Percentiles rank a stretch among this genome's conserved stretches.
phyloP scores from a whole-genome alignment of 106 monocot species.

The Dendrobium catenatum region DNA sequence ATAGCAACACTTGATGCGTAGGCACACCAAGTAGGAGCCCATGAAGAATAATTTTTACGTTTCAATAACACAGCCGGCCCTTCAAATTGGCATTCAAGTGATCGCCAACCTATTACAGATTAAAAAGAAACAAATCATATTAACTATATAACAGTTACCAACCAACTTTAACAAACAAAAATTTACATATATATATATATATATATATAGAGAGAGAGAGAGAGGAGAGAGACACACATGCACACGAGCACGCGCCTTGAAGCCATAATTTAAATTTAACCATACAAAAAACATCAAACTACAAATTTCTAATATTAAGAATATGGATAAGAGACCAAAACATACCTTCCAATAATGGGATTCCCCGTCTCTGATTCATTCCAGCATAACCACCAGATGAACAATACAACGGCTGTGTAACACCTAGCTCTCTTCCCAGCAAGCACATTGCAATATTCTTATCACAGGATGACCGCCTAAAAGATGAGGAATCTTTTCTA shows the following conservation, averaged over 20 bases:
- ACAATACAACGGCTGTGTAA: constrained; percentile 31
- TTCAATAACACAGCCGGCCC: constrained; percentile 45
- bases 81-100: constrained; percentile 61
- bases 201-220: too few species aligned
- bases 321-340: background rate
- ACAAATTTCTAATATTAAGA: background rate
- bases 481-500: constrained; percentile 11
- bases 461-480: background rate
- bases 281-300: background rate
- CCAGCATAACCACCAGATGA: constrained; percentile 32
- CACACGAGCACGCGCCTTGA: background rate
- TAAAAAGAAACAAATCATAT: background rate
- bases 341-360: constrained; percentile 54
- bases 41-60: constrained; percentile 52
- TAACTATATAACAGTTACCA: constrained; percentile 7
- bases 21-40: constrained; percentile 78
- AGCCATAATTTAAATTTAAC: background rate
- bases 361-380: constrained; percentile 49
- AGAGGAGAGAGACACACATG: background rate
- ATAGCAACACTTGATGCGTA: constrained; percentile 60
- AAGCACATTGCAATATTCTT: constrained; percentile 52
- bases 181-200: too few species aligned
- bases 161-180: background rate
- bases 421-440: constrained; percentile 55
- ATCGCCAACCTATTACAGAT: constrained; percentile 63